Base-by-base conservation (phyloP, 768 basidiomycete species). In the Mycena albidolilacea region DNA sequence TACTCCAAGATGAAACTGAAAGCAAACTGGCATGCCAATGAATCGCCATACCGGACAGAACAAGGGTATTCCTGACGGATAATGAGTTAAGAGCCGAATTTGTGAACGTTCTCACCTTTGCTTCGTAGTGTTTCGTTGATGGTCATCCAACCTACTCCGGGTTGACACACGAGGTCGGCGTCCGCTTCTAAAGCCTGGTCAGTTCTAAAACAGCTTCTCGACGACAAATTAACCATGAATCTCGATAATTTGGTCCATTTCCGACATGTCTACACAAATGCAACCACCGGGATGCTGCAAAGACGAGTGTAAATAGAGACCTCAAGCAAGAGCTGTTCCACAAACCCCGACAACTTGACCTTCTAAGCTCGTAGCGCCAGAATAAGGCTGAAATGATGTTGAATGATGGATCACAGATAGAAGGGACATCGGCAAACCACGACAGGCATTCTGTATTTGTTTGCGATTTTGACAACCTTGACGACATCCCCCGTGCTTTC, bases 291-390 rank as follows among this genome's bases (percentile, higher is more conserved):
- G 70, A 76, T 84, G 82, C 85, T 87, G 69, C 35, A n/a, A n/a
- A 9, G 59, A 39, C 30, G 30, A 30, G 30, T 30, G 30, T 30
- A 30, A 30, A 30, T 30, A 30, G 30, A 52, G 21, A 54, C 41
- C 21, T 14, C 43, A 65, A 54, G 58, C 35, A 46, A 14, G 38
- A 7, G 14, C 23, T 55, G 15, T 19, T 8, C 60, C 0, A 81
- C 89, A 70, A 75, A 94, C 93, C 38, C 89, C 90, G 46, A 87
- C 84, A 73, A 88, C 91, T 73, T 95, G 92, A 0, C 95, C 95
- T 78, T 97, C 96, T 30, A 97, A 80, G 76, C 89, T 91, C 0
- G 96, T 97, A 1, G 92, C 96, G 11, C 94, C 96, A 0, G 92
- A 91, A 80, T 92, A 96, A 3, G 95, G 89, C 72, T 74, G 48